Percentiles rank a stretch among this genome's conserved stretches.
phyloP scores from a whole-genome alignment of 2,329 filamentous ascomycete species.

The Furcasterigmium furcatum region DNA sequence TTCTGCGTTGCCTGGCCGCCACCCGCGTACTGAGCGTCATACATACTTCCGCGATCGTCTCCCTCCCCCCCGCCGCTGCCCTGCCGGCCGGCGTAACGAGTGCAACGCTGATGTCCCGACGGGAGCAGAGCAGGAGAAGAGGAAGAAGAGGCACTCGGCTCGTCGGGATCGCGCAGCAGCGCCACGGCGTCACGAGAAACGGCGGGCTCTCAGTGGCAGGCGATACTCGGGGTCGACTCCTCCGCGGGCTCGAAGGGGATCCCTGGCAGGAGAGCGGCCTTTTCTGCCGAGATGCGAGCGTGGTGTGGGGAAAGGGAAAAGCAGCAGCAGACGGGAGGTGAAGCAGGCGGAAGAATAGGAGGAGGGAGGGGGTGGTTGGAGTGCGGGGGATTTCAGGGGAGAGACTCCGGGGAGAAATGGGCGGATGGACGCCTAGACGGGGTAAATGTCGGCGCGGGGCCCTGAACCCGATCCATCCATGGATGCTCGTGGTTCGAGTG shows the following conservation, averaged over 20 bases:
- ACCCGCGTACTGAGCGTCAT: too few species aligned
- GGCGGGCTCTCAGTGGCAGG: neutral
- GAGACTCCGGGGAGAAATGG: neutral
- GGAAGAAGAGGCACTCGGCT: neutral
- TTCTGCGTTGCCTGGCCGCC: too few species aligned
- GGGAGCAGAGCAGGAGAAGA: neutral
- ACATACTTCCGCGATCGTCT: too few species aligned
- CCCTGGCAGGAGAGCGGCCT: neutral
- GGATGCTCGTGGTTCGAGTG: too few species aligned
- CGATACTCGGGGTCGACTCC: constrained; percentile 3
- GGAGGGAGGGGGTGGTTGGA: neutral
- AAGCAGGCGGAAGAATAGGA: neutral
- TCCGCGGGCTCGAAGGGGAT: constrained; percentile 7
- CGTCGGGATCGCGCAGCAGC: neutral
- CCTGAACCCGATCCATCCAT: too few species aligned
- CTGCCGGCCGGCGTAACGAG: neutral
- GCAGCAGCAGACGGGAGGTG: neutral
- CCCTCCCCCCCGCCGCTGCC: too few species aligned
- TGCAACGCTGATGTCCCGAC: neutral
- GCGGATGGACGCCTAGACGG: constrained; percentile 1
- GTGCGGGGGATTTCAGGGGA: neutral
- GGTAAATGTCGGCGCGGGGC: constrained; percentile 1
- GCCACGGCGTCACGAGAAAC: neutral
- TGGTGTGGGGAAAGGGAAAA: neutral
- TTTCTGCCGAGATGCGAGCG: constrained; percentile 2